Conservation (phyloP, 257 asterid genomes). For the Petunia axillaris region DNA sequence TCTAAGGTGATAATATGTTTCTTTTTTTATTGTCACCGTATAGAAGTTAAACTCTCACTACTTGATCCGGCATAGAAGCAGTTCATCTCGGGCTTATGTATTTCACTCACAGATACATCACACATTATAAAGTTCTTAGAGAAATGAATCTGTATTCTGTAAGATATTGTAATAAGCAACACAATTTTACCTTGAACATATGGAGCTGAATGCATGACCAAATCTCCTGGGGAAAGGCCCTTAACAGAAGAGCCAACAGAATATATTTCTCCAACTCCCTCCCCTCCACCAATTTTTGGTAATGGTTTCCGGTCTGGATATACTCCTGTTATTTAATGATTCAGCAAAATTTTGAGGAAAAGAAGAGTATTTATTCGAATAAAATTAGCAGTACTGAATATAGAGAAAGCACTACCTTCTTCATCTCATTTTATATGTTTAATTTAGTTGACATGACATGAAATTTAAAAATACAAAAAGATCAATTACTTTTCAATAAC, state of each 20-base stretch:
- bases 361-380: background rate
- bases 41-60: no score
- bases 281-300: conserved; percentile 93
- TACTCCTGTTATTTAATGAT: conserved; percentile 51
- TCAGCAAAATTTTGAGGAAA: background rate
- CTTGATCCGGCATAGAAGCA: no score
- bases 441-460: no score
- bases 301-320: conserved; percentile 86
- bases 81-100: no score
- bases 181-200: conserved; percentile 63
- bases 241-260: conserved; percentile 73
- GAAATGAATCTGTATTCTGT: background rate
- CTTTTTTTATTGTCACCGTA: no score
- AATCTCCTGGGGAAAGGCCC: conserved; percentile 67
- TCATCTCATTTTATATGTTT: no score
- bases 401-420: no score
- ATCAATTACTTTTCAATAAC: no score
- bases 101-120: background rate
- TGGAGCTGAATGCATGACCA: conserved; percentile 93
- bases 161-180: background rate
- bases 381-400: background rate
- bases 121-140: no score
- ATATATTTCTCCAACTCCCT: conserved; percentile 89
- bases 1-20: no score
- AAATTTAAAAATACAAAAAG: no score